Percentiles rank a stretch among this genome's conserved stretches.
phyloP scores from a whole-genome alignment of 768 basidiomycete genomes.

The Tremella mesenterica region DNA sequence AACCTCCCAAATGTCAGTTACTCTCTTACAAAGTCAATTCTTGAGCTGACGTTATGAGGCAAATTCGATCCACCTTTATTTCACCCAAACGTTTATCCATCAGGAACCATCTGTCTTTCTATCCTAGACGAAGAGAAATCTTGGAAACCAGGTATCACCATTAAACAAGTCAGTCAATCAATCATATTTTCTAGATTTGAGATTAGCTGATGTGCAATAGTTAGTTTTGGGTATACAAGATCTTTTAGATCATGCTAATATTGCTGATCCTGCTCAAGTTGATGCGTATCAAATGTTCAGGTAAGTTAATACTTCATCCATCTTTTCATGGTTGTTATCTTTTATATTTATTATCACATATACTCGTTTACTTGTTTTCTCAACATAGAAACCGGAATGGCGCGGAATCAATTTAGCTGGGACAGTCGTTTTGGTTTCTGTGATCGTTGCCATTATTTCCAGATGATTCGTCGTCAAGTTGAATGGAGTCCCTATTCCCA shows the following conservation, averaged over 20 bases:
- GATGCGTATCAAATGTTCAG: slow-evolving; percentile 99
- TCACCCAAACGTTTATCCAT: slow-evolving; percentile 98
- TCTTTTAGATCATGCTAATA: slow-evolving; percentile 87
- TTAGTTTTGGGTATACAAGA: slow-evolving; percentile 94
- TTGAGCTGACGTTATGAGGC: slow-evolving; percentile 50
- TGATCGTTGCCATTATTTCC: no score
- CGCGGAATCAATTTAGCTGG: background rate
- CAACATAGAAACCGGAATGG: slow-evolving; percentile 4
- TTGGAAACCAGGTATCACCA: slow-evolving; percentile 98
- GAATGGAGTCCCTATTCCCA: no score
- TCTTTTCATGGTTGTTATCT: no score
- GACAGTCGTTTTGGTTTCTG: no score
- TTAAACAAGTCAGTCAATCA: slow-evolving; percentile 69
- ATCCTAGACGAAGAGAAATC: slow-evolving; percentile 98
- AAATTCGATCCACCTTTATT: slow-evolving; percentile 94
- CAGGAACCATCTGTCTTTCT: slow-evolving; percentile 93
- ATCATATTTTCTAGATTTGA: background rate
- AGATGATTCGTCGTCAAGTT: background rate
- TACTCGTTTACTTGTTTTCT: background rate
- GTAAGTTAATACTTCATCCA: slow-evolving; percentile 55
- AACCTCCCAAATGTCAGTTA: slow-evolving; percentile 42
- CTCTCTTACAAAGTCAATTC: background rate
- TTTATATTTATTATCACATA: no score
- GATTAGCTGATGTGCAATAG: slow-evolving; percentile 47
- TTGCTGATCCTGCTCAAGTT: slow-evolving; percentile 94